Evolutionary conservation across 2,329 filamentous ascomycete genomes (phyloP), one percentile per base, ranked within the genome.

Genomic region (Aspergillus sclerotialis): DNA sequence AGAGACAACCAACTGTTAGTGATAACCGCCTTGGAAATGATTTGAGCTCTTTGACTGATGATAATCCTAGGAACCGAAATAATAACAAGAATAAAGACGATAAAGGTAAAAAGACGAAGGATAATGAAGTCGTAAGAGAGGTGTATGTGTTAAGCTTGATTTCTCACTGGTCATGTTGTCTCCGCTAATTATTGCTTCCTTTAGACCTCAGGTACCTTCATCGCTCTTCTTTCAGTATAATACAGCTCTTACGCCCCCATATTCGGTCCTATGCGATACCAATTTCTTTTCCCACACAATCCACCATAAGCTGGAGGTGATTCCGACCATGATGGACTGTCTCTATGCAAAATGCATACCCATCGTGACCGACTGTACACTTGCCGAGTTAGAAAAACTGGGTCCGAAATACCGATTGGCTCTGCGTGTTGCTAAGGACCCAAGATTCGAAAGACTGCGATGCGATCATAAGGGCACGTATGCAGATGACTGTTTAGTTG

Each of bases 201-300:
- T 23, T 10, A 23, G 19, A 23, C 33, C 34, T 23, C 30, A 36
- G n/a, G 82, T 84, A 54, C 83, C 86, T 9, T 86, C 84, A 13
- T 76, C 78, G 42, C 78, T 94, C 64, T 94, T 93, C 76, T 93
- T 93, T 65, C 76, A 84, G 55, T 82, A 86, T 70, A 95, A 95
- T 67, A 82, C 81, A 34, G 83, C 85, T 34, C 77, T 95, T 28
- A 79, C 85, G 8, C 87, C 89, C 3, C 87, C 88, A 1, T 93
- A 94, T 68, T 72, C 68, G 32, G 75, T 90, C 37, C 76, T 93
- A 7, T 75, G 92, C 53, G 86, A 94, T 61, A 90, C 87, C 60
- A 94, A 94, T 58, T 94, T 94, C 56, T 74, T 94, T 43, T 86
- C 80, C 25, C 88, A 94, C 63, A 92, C 88, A 0, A 85, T 96